These are phyloP conservation scores for Rhododendron ferrugineum DNA, from an alignment of 148 eudicot species.

Conservation along the genomic window DNA sequence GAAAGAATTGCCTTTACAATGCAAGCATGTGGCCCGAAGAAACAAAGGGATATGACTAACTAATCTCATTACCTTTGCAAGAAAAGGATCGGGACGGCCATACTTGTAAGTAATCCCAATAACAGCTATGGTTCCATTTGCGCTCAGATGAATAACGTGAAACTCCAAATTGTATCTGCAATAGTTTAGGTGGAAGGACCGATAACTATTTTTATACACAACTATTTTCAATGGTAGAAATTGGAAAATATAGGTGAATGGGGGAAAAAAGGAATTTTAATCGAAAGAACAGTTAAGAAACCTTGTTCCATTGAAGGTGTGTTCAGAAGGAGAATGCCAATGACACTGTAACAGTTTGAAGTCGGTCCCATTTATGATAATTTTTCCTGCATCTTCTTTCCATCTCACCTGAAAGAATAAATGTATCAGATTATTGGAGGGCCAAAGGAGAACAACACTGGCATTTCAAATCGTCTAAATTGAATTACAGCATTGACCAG, in stretches of 20 bases:
- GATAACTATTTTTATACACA: not conserved
- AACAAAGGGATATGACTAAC: not conserved
- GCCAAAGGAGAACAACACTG: not conserved
- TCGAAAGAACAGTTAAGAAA: not conserved
- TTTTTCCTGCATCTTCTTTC: constrained; percentile 35
- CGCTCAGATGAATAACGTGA: constrained; percentile 29
- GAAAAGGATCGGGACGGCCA: constrained; percentile 32
- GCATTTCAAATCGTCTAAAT: not conserved
- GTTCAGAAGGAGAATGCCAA: constrained; percentile 46
- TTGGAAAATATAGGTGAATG: not conserved
- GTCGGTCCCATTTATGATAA: constrained; percentile 23
- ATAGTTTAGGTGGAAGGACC: not conserved
- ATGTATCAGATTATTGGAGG: not conserved
- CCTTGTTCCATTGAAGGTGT: constrained; percentile 34
- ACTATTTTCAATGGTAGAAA: not conserved
- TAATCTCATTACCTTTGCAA: constrained; percentile 20
- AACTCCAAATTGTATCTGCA: constrained; percentile 22
- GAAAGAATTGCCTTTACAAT: too few relatives aligned
- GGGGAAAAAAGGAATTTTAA: not conserved
- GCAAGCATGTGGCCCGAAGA: not conserved
- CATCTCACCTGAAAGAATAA: constrained; percentile 25
- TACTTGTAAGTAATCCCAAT: constrained; percentile 24
- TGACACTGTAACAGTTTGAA: constrained; percentile 30
- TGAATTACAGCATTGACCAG: not conserved
- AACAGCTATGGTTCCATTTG: constrained; percentile 15